Conservation (phyloP, 768 basidiomycete genomes). For the Termitomyces sp. region DNA sequence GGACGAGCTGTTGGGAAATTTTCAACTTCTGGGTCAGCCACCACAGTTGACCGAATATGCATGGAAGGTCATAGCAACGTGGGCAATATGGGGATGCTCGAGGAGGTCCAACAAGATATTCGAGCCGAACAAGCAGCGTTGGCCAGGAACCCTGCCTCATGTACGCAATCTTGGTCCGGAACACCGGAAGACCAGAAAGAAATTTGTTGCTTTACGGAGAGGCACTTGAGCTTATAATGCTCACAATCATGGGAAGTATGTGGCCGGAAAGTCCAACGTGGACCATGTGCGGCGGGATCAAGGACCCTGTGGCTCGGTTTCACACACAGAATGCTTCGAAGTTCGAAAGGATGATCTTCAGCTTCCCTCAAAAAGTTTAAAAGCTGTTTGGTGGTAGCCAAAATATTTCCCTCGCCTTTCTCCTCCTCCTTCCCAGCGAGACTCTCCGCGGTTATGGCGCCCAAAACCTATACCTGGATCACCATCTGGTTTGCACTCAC, state of each 20-base stretch:
- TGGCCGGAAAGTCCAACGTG: neutral
- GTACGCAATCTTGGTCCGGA: neutral
- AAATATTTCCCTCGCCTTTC: constrained; percentile 10
- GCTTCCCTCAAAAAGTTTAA: constrained; percentile 20
- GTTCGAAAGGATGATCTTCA: constrained; percentile 19
- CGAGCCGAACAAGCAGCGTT: constrained; percentile 1
- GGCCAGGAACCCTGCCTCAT: neutral
- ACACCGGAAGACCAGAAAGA: neutral
- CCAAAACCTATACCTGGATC: constrained; percentile 40
- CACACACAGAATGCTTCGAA: constrained; percentile 19
- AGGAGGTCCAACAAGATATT: neutral
- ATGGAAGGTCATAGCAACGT: neutral
- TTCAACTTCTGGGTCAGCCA: constrained; percentile 1
- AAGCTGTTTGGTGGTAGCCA: constrained; percentile 10
- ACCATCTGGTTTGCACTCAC: constrained; percentile 54
- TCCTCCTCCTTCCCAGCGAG: neutral
- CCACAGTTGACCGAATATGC: neutral
- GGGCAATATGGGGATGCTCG: too few relatives aligned
- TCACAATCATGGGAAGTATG: neutral
- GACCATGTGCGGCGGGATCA: constrained; percentile 14
- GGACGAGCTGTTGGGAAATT: neutral
- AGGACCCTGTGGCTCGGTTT: constrained; percentile 13
- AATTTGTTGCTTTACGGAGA: neutral
- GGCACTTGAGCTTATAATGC: neutral
- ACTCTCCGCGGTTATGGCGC: constrained; percentile 18